Base-by-base conservation (phyloP, 441 rosid genomes). In the Pelargonium citronellum region DNA sequence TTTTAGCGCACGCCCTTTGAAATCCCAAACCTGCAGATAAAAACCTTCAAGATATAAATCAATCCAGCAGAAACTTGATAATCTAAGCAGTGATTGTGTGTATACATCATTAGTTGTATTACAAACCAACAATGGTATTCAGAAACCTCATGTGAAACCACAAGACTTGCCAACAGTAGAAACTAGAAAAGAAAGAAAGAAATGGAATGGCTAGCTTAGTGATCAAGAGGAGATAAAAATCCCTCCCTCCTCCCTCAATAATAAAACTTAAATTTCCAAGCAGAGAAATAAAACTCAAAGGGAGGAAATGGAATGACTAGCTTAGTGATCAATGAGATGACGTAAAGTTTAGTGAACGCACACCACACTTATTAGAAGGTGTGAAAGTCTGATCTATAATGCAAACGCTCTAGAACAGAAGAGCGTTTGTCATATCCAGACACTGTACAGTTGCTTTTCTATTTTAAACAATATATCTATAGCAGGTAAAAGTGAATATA, bases 11-110 rank as follows among this genome's bases (percentile, higher is more conserved):
- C 84, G 79, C 69, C 86, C 87, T 75, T 91, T 95, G 83, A 95
- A 95, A 87, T 91, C 92, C 99, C 98, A 95, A 71, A 95, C 93
- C 98, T 95, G 76, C 75, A 82, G 7, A 17, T 37, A 53, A 66
- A 67, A 69, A n/a, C 27, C 53, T 47, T 47, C 16, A 16, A 63
- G 66, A 30, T 63, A 62, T 67, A 22, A 17, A 41, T 67, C 8
- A 13, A 39, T 61, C 34, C 12, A 11, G 34, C 4, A 44, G 67
- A 71, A 37, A 64, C 69, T 69, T 68, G 9, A 68, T 37, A 6
- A 5, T 41, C 16, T 22, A 79, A 47, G 65, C 47, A 62, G 67
- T 55, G 16, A 24, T 15, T 61, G 12, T 47, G 1, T 67, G 44
- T 8, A n/a, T 70, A 24, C 67, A 67, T 62, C 15, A 67, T 20